A percentile compares a stretch with the other conserved stretches of the same genome.
These are phyloP conservation scores for Trichoderma polysporum DNA, from an alignment of 2,329 filamentous ascomycete species.

Conservation along the genomic window DNA sequence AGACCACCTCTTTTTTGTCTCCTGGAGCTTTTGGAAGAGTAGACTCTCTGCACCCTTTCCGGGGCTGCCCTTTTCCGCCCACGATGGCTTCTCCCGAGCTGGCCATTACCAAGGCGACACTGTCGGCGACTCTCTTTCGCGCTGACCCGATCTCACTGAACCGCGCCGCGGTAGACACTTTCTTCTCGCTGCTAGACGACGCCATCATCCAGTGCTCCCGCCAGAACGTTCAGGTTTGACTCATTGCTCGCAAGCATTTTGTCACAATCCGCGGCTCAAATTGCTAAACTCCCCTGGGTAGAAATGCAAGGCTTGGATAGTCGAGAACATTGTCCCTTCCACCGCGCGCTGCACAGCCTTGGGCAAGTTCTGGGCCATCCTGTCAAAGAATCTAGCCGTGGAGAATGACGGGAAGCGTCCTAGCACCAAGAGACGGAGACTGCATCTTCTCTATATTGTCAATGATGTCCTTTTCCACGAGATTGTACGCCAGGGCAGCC, in stretches of 20 bases:
- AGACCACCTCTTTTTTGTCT: neutral
- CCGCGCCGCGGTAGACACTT: constrained; percentile 67
- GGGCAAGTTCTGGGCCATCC: constrained; percentile 71
- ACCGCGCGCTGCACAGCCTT: constrained; percentile 63
- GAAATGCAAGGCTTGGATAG: constrained; percentile 86
- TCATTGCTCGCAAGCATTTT: constrained; percentile 27
- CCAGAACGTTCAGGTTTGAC: constrained; percentile 85
- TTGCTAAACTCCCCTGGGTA: constrained; percentile 45
- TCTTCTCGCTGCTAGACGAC: constrained; percentile 65
- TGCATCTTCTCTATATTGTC: constrained; percentile 76
- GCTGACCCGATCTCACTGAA: constrained; percentile 69
- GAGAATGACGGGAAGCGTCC: constrained; percentile 38
- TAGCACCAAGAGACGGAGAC: constrained; percentile 65
- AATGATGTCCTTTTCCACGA: constrained; percentile 76
- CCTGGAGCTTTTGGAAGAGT: constrained; percentile 18
- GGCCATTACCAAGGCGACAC: constrained; percentile 76
- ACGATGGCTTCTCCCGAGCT: constrained; percentile 68
- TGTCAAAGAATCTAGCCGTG: constrained; percentile 50
- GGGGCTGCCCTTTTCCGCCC: neutral
- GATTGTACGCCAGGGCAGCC: constrained; percentile 51
- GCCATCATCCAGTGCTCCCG: constrained; percentile 71
- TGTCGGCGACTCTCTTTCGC: constrained; percentile 70
- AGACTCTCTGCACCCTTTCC: neutral
- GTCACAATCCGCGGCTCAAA: neutral
- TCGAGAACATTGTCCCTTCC: constrained; percentile 69